Evolutionary conservation across 345 rosid genomes (phyloP), one percentile per base, ranked within the genome.

Genomic region (Punica granatum): DNA sequence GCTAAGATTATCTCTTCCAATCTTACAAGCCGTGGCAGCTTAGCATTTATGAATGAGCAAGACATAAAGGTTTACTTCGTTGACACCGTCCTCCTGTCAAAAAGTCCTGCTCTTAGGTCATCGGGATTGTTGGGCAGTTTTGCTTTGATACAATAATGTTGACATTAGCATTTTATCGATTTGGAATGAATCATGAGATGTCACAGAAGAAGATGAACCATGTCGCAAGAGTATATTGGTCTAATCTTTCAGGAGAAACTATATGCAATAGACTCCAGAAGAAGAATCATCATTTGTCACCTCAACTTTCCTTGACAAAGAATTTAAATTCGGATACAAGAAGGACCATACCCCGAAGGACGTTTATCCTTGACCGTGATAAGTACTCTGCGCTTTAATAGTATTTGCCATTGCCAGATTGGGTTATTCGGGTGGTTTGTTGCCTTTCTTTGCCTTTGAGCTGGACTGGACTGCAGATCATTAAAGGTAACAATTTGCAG

Each of bases 251-350:
- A n/a, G n/a, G n/a, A n/a, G n/a, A n/a, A n/a, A n/a, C 69, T 66
- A 10, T 16, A 66, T 66, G 69, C 69, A n/a, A 53, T 66, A 23
- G 69, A 66, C 46, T 43, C 16, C 13, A 48, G 59, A 7, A 53
- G 69, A 33, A 66, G 69, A 66, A 35, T 66, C 26, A 48, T 46
- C 42, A 48, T 43, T 7, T 46, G 69, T 66, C 37, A 66, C 69
- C 49, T 46, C 26, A 32, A 34, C 12, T 66, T 35, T 25, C 59
- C 69, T 19, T 28, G 33, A 49, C 32, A 44, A 32, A 42, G 44
- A 34, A 42, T n/a, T 36, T 31, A 32, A 15, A 49, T 66, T 43
- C 54, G 33, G 59, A 58, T 43, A 43, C 18, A 43, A 43, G 48
- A 43, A 11, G 1, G 48, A 43, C 4, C 15, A 43, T 14, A 43